Percentiles rank a stretch among this genome's conserved stretches.
phyloP scores from a whole-genome alignment of 1,284 basidiomycete species.

The Rhodotorula sp. region DNA sequence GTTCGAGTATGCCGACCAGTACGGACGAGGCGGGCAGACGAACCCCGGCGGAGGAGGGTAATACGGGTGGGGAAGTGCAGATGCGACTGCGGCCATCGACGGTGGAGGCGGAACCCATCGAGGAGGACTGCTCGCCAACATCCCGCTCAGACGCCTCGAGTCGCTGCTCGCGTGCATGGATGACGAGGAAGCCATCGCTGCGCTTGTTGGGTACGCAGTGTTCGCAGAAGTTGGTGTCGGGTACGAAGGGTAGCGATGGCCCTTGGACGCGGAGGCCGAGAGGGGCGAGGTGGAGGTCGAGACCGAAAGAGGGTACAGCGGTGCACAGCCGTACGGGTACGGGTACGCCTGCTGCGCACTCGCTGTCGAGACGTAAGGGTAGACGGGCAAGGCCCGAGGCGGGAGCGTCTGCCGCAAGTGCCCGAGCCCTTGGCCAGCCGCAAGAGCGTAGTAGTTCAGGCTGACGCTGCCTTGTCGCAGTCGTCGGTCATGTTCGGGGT shows the following conservation, averaged over 20 bases:
- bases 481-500: conserved; percentile 3
- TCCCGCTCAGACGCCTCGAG: no score
- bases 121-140: no score
- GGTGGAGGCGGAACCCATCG: neutral
- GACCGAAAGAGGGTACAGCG: neutral
- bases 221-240: neutral
- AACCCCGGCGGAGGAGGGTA: neutral
- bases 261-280: neutral
- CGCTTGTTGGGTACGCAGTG: neutral
- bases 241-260: neutral
- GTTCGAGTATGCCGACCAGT: conserved; percentile 24
- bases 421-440: conserved; percentile 24
- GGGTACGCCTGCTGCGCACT: neutral
- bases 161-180: no score
- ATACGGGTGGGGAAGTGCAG: neutral
- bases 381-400: neutral
- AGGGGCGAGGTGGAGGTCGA: conserved; percentile 1
- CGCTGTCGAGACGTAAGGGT: neutral
- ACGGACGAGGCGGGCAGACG: neutral
- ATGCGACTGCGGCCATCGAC: neutral
- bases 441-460: conserved; percentile 35
- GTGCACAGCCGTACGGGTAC: neutral
- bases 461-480: neutral
- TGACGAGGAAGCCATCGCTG: neutral
- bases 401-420: conserved; percentile 18